Evolutionary conservation across 1,139 yeast species (phyloP), one percentile per base, ranked within the genome.

Genomic region (Candida sp.): DNA sequence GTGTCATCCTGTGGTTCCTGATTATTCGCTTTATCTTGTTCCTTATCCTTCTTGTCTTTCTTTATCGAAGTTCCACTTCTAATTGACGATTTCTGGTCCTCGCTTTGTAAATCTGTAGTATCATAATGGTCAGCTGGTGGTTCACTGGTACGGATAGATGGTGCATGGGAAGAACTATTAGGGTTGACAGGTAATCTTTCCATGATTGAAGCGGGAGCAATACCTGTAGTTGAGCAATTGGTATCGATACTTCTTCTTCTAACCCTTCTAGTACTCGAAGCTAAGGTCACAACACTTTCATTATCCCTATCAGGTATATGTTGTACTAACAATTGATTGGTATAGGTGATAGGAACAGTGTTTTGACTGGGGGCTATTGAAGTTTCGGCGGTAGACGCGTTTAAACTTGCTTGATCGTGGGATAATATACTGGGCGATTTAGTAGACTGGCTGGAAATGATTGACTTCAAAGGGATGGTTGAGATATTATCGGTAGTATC

Each of bases 131-230:
- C 58, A 32, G 43, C 15, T 32, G 52, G 53, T 41, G 68, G 47
- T 36, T 58, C 61, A 30, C 43, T 50, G 9, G 53, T 51, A 36
- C 50, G 46, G 33, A 61, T 55, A 43, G 69, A 64, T 15, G 54
- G 55, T 5, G 70, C 66, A 43, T 63, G 63, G 3, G 56, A 45
- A 44, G 67, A 58, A 43, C 63, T 56, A 43, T 54, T 59, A 5
- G 69, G 69, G 29, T 63, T 63, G 19, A 66, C 66, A 21, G 66
- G 59, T 35, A 74, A 63, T 45, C 84, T 63, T 48, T 79, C 85
- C 67, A 80, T 63, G 8, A 81, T 79, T 47, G 83, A 77, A 2
- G 84, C 83, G 0, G 86, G 85, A 1, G 85, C 79, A n/a, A 81
- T 81, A 0, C 84, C 84, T 8, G 79, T 67, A 2, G 83, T 77